These are phyloP conservation scores for Penicillium diatomitis DNA, from an alignment of 495 filamentous ascomycete species.

Conservation along the genomic window DNA sequence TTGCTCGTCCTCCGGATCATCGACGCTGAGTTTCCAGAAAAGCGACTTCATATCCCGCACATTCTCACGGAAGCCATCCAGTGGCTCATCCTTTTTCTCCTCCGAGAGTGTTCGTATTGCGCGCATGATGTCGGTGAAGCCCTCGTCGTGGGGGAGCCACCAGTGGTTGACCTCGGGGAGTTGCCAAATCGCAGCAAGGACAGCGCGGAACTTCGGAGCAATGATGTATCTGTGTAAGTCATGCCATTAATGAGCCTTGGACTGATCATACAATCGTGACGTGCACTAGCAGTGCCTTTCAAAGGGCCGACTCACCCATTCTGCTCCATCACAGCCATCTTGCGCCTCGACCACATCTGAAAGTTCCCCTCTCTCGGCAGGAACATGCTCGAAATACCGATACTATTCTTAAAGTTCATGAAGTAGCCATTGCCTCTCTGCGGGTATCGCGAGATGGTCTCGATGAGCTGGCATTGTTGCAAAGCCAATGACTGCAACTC, in stretches of 20 bases:
- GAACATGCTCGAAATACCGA: constrained; percentile 71
- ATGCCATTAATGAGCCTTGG: constrained; percentile 4
- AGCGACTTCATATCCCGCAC: constrained; percentile 69
- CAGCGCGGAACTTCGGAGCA: constrained; percentile 59
- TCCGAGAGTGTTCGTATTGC: constrained; percentile 69
- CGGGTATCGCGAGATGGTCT: constrained; percentile 66
- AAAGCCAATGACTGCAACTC: constrained; percentile 54
- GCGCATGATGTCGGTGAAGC: constrained; percentile 58
- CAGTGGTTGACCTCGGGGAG: constrained; percentile 60
- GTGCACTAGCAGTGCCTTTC: neutral
- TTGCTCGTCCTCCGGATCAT: constrained; percentile 27
- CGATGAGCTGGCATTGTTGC: constrained; percentile 65
- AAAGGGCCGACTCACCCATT: constrained; percentile 59
- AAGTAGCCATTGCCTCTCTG: constrained; percentile 58
- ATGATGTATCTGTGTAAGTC: constrained; percentile 63
- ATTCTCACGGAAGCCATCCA: constrained; percentile 54
- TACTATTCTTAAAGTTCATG: constrained; percentile 63
- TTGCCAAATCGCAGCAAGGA: constrained; percentile 64
- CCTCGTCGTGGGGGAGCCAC: constrained; percentile 83
- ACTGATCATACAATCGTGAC: too few relatives aligned
- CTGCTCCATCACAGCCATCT: constrained; percentile 68
- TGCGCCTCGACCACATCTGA: constrained; percentile 74
- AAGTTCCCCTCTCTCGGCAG: constrained; percentile 62
- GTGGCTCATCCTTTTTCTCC: constrained; percentile 53
- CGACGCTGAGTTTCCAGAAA: constrained; percentile 44